phyloP scores from a whole-genome alignment of 2,329 filamentous ascomycete species.

The Aspergillus thermomutatus region DNA sequence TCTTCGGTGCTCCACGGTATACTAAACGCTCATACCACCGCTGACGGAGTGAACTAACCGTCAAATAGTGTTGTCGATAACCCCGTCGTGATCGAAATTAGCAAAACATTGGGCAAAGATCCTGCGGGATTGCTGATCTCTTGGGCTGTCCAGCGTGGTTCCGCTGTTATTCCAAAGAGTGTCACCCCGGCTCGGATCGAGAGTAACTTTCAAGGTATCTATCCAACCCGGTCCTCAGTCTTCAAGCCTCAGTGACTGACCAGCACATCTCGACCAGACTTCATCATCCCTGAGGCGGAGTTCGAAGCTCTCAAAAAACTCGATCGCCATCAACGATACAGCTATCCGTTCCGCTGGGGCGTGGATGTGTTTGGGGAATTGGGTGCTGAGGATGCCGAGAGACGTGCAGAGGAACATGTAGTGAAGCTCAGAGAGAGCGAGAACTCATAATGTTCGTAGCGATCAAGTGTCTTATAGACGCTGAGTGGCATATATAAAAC shows the following conservation, averaged over 20 bases:
- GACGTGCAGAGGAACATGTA: slow-evolving; percentile 27
- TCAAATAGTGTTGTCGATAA: slow-evolving; percentile 55
- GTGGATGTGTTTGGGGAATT: slow-evolving; percentile 37
- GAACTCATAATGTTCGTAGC: background rate
- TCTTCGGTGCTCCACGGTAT: slow-evolving; percentile 27
- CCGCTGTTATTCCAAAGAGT: slow-evolving; percentile 60
- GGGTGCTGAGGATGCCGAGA: slow-evolving; percentile 30
- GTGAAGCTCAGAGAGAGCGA: slow-evolving; percentile 17
- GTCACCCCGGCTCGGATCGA: slow-evolving; percentile 52
- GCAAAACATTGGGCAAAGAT: slow-evolving; percentile 60
- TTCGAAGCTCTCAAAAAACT: slow-evolving; percentile 34
- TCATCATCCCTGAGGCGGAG: slow-evolving; percentile 32
- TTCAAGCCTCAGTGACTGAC: background rate
- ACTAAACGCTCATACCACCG: background rate
- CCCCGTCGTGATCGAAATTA: slow-evolving; percentile 58
- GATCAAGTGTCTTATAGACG: background rate
- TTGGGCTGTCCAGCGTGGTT: slow-evolving; percentile 55
- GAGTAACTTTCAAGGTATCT: slow-evolving; percentile 45
- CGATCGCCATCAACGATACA: slow-evolving; percentile 36
- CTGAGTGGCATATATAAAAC: background rate
- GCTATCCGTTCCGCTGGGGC: slow-evolving; percentile 37
- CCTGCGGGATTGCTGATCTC: slow-evolving; percentile 54
- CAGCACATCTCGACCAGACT: slow-evolving; percentile 17
- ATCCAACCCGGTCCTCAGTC: background rate
- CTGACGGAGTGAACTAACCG: slow-evolving; percentile 5